Conservation (phyloP, 2,329 filamentous ascomycete species). For the Colletotrichum cordylinicola region DNA sequence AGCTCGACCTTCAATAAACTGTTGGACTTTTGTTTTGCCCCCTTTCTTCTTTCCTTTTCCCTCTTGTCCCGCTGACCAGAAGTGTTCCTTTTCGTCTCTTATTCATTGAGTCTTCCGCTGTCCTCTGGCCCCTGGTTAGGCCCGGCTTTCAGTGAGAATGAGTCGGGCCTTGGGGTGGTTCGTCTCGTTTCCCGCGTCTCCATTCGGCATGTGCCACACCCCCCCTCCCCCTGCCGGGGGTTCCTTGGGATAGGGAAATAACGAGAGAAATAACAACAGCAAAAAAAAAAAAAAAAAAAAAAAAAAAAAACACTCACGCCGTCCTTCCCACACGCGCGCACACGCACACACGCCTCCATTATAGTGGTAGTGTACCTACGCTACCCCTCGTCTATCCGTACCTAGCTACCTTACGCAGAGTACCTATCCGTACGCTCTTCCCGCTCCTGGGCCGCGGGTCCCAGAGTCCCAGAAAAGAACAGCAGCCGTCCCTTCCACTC, state of each 20-base stretch:
- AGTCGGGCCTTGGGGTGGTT: slow-evolving; percentile 5
- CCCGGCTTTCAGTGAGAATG: background rate
- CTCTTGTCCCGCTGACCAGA: slow-evolving; percentile 9
- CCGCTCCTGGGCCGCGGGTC: background rate
- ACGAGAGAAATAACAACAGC: background rate
- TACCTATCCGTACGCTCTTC: background rate
- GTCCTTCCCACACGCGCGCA: background rate
- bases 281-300: background rate
- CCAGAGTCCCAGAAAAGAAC: background rate
- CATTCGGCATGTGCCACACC: background rate
- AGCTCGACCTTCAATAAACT: slow-evolving; percentile 41
- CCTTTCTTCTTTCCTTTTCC: slow-evolving; percentile 20
- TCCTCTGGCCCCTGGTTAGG: background rate
- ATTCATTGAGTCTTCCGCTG: background rate
- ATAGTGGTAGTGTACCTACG: background rate
- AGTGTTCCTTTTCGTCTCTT: background rate
- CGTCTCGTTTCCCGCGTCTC: slow-evolving; percentile 14
- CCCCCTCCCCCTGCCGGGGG: background rate
- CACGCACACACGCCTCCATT: background rate
- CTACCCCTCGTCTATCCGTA: background rate
- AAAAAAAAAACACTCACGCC: background rate
- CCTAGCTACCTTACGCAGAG: background rate
- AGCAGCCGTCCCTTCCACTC: background rate
- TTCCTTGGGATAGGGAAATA: slow-evolving; percentile 10
- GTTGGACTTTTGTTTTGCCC: slow-evolving; percentile 29